Conservation (phyloP, 805 yeast species). For the Candida methanosorbosa region DNA sequence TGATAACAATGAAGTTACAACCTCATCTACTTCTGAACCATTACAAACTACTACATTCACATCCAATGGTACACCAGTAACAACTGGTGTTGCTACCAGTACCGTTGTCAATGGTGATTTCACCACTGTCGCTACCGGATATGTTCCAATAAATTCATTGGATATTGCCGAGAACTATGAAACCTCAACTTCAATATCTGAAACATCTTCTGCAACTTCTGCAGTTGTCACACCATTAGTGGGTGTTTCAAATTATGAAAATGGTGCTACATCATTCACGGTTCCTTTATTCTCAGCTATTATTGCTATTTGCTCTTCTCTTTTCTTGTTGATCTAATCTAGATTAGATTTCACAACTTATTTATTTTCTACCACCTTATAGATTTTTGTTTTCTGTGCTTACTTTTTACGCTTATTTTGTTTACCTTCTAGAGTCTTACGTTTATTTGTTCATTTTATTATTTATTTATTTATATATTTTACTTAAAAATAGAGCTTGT, state of each 20-base stretch:
- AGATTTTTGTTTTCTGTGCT: too few relatives aligned
- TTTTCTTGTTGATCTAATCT: too few relatives aligned
- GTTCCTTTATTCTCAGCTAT: too few relatives aligned
- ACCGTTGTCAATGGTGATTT: not conserved
- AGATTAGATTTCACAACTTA: too few relatives aligned
- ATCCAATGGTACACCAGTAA: not conserved
- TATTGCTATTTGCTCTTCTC: too few relatives aligned
- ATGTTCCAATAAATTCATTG: not conserved
- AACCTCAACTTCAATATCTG: not conserved
- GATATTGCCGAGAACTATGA: too few relatives aligned
- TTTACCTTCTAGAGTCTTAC: too few relatives aligned
- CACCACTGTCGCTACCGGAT: not conserved
- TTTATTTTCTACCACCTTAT: too few relatives aligned
- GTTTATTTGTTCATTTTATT: too few relatives aligned
- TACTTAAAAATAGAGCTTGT: too few relatives aligned
- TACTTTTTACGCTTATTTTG: too few relatives aligned
- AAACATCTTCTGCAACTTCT: not conserved
- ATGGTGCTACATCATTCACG: not conserved
- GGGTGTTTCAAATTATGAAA: not conserved
- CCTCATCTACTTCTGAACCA: not conserved
- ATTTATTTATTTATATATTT: too few relatives aligned
- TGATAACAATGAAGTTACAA: not conserved
- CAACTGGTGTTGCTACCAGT: not conserved
- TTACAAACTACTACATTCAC: not conserved
- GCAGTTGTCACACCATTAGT: not conserved